Conservation (phyloP, 169 alveolate species). For the Plasmodium relictum region DNA sequence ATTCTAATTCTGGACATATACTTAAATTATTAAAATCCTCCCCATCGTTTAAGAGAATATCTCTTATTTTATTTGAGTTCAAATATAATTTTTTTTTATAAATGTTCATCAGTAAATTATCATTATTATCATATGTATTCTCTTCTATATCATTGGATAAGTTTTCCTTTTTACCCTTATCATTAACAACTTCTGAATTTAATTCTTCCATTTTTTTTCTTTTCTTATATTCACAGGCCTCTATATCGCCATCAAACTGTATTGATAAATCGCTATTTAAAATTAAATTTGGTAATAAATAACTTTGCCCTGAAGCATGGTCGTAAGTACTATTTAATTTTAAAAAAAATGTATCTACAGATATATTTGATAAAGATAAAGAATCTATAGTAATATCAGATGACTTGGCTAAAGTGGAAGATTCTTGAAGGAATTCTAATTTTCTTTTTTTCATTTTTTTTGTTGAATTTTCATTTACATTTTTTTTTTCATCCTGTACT, state of each 20-base stretch:
- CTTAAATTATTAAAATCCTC: constrained; percentile 48
- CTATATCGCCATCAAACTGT: constrained; percentile 78
- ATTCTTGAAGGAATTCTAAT: constrained; percentile 63
- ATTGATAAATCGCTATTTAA: constrained; percentile 72
- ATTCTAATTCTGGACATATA: constrained; percentile 73
- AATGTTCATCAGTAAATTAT: neutral
- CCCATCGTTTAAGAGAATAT: constrained; percentile 18
- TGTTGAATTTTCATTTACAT: constrained; percentile 22
- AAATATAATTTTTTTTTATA: constrained; percentile 39
- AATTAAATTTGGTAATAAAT: constrained; percentile 58
- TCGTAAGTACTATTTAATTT: constrained; percentile 73
- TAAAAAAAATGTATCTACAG: constrained; percentile 74
- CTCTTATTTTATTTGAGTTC: constrained; percentile 31
- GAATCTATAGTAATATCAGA: constrained; percentile 67
- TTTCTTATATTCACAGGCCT: constrained; percentile 66
- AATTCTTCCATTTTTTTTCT: constrained; percentile 27
- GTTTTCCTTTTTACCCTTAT: neutral
- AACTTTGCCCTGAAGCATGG: constrained; percentile 40
- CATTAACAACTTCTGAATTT: constrained; percentile 5
- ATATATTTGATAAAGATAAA: constrained; percentile 49
- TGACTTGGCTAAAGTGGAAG: constrained; percentile 71
- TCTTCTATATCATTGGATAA: neutral
- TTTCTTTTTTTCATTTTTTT: constrained; percentile 69
- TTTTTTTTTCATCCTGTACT: constrained; percentile 44
- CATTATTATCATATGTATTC: neutral